Percentiles rank a stretch among this genome's conserved stretches.
These are phyloP conservation scores for Starmerella floris DNA, from an alignment of 805 yeast species.

Conservation along the genomic window DNA sequence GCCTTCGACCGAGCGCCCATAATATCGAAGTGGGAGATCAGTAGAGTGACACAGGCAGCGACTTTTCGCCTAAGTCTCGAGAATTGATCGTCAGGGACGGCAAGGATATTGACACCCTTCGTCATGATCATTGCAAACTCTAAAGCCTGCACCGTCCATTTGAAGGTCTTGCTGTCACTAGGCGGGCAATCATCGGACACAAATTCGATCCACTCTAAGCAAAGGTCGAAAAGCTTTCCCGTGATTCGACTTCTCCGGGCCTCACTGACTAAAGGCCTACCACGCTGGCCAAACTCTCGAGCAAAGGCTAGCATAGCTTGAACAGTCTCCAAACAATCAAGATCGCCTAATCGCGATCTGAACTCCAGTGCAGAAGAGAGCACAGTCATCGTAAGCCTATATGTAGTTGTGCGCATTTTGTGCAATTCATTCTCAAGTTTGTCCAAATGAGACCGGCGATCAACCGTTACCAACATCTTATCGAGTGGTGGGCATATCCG, in stretches of 20 bases:
- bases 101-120: conserved; percentile 73
- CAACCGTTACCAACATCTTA: conserved; percentile 8
- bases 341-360: conserved; percentile 36
- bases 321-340: conserved; percentile 62
- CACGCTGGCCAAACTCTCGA: conserved; percentile 66
- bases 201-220: conserved; percentile 85
- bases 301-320: conserved; percentile 65
- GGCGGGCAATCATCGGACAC: conserved; percentile 91
- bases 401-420: conserved; percentile 51
- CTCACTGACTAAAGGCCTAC: conserved; percentile 50
- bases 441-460: conserved; percentile 48
- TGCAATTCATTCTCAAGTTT: conserved; percentile 62
- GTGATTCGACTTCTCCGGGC: conserved; percentile 55
- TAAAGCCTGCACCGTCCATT: conserved; percentile 92
- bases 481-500: conserved; percentile 11
- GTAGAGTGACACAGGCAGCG: conserved; percentile 83
- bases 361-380: conserved; percentile 46
- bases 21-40: conserved; percentile 91
- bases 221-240: conserved; percentile 50
- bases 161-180: conserved; percentile 75
- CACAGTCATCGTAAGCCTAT: conserved; percentile 50
- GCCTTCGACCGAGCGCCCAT: conserved; percentile 93
- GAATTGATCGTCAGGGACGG: conserved; percentile 67
- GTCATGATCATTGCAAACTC: conserved; percentile 95
- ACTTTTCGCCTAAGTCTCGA: conserved; percentile 60